Evolutionary conservation across 164 flowering plant species (phyloP).

Genomic region (Berberis vulgaris): DNA sequence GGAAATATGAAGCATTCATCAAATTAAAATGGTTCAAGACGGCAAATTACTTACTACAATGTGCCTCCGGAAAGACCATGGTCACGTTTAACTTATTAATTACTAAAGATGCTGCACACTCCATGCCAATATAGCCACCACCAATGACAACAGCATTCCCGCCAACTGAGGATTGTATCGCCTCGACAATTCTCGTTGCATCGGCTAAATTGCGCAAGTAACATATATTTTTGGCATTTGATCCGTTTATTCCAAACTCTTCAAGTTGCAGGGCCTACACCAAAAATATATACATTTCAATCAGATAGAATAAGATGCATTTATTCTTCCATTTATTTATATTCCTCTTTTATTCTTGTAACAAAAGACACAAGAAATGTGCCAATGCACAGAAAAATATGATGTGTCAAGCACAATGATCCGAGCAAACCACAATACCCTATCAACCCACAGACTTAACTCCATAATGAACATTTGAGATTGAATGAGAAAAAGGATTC

Average conservation of each 20-base stretch:
- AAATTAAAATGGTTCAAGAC: background rate
- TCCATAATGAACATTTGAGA: too few relatives aligned
- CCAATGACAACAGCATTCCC: slow-evolving; percentile 96
- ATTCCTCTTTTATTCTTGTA: background rate
- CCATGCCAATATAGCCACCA: slow-evolving; percentile 99
- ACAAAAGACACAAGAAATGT: background rate
- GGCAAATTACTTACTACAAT: slow-evolving; percentile 65
- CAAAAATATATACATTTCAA: slow-evolving; percentile 8
- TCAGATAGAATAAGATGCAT: background rate
- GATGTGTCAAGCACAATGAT: too few relatives aligned
- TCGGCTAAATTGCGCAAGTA: slow-evolving; percentile 81
- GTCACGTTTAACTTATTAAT: slow-evolving; percentile 80
- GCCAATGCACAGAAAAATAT: too few relatives aligned
- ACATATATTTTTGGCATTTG: slow-evolving; percentile 87
- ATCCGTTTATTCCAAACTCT: slow-evolving; percentile 82
- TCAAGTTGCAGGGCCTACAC: slow-evolving; percentile 85
- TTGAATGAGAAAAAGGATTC: too few relatives aligned
- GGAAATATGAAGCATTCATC: background rate
- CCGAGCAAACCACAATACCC: too few relatives aligned
- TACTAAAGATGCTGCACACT: slow-evolving; percentile 93
- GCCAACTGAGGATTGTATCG: slow-evolving; percentile 59
- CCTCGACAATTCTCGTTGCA: slow-evolving; percentile 73
- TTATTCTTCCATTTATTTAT: background rate
- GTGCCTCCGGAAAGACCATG: slow-evolving; percentile 94
- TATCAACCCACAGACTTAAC: too few relatives aligned